These are phyloP conservation scores for Emmonsiellopsis sp. DNA, from an alignment of 2,329 filamentous ascomycete species.

Conservation along the genomic window DNA sequence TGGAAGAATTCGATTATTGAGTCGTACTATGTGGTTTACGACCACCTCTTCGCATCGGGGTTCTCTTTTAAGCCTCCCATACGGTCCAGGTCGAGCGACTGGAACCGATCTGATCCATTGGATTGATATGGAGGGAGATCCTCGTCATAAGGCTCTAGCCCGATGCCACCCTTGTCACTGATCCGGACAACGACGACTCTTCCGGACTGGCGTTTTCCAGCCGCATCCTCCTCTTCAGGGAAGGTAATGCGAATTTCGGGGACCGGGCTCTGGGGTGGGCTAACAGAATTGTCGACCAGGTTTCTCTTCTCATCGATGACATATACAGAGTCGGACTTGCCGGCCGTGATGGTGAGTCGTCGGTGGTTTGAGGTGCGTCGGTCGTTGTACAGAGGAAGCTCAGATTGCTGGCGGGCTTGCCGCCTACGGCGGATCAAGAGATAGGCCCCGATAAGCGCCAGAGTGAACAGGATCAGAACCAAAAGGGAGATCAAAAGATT, in stretches of 20 bases:
- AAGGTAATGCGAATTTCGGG: slow-evolving; percentile 98
- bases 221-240: slow-evolving; percentile 77
- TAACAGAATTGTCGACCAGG: slow-evolving; percentile 65
- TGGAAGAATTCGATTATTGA: too few species aligned
- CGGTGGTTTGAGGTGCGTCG: slow-evolving; percentile 39
- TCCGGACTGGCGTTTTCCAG: slow-evolving; percentile 69
- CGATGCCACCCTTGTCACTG: slow-evolving; percentile 73
- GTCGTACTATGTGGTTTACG: slow-evolving; percentile 14
- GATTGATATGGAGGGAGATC: slow-evolving; percentile 78
- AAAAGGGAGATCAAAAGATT: slow-evolving; percentile 73
- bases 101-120: slow-evolving; percentile 67
- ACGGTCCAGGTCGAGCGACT: slow-evolving; percentile 87
- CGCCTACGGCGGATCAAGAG: slow-evolving; percentile 63
- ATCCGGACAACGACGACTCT: slow-evolving; percentile 87
- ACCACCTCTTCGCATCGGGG: slow-evolving; percentile 32
- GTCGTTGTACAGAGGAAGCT: slow-evolving; percentile 61
- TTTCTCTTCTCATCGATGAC: slow-evolving; percentile 72
- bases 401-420: slow-evolving; percentile 46
- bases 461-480: slow-evolving; percentile 62
- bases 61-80: slow-evolving; percentile 95
- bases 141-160: slow-evolving; percentile 72
- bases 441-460: slow-evolving; percentile 59
- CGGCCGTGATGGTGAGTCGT: slow-evolving; percentile 47
- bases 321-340: slow-evolving; percentile 59
- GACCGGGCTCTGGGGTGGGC: slow-evolving; percentile 70